Conservation (phyloP, 2,329 filamentous ascomycete genomes). For the Botrytis tulipae region DNA sequence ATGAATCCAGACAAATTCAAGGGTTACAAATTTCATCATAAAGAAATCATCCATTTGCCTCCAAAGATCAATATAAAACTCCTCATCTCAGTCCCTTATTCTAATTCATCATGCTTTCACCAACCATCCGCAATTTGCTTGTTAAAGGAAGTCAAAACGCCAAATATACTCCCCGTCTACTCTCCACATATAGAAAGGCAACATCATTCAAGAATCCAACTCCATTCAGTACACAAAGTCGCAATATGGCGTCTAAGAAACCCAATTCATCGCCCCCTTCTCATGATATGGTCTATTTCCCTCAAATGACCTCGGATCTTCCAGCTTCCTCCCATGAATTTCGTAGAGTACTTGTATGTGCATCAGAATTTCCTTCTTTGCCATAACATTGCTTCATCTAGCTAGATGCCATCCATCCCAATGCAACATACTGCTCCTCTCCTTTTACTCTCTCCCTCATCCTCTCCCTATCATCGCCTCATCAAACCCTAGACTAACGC, state of each 20-base stretch:
- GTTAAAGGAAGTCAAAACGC: not conserved
- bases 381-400: not conserved
- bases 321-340: slow-evolving; percentile 56
- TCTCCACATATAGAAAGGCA: slow-evolving; percentile 7
- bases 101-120: not conserved
- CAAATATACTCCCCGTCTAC: not conserved
- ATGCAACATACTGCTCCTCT: not conserved
- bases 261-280: slow-evolving; percentile 42
- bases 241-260: slow-evolving; percentile 27
- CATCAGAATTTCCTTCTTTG: not conserved
- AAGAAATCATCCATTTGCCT: not conserved
- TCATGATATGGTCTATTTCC: slow-evolving; percentile 61
- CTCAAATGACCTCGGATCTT: slow-evolving; percentile 52
- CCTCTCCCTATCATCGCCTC: not conserved
- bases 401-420: not conserved
- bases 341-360: slow-evolving; percentile 50
- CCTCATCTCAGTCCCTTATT: not conserved
- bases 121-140: not conserved
- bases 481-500: not conserved
- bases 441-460: not conserved
- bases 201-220: not conserved
- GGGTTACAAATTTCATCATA: not conserved
- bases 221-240: not conserved
- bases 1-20: not conserved
- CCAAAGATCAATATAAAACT: not conserved